A percentile compares a stretch with the other conserved stretches of the same genome.
Conservation (phyloP, 768 basidiomycete genomes). For the Cubamyces lactineus region DNA sequence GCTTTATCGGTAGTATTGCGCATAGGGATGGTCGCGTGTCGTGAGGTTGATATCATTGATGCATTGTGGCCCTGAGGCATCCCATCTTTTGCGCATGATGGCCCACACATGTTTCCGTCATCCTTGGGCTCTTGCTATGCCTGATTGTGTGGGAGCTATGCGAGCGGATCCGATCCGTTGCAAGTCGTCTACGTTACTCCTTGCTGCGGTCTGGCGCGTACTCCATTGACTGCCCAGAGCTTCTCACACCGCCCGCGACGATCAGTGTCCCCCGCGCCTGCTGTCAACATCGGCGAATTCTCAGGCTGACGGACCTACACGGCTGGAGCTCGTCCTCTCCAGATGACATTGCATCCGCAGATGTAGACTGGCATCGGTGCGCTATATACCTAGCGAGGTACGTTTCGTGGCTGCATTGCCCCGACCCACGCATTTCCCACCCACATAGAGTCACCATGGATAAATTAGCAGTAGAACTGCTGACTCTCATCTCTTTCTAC, state of each 20-base stretch:
- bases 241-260: neutral
- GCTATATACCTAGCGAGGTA: neutral
- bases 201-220: neutral
- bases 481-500: constrained; percentile 20
- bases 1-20: neutral
- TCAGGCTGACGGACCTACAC: neutral
- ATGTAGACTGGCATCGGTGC: neutral
- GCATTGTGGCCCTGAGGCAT: neutral
- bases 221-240: neutral
- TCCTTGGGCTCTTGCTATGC: neutral
- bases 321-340: neutral
- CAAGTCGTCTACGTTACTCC: neutral
- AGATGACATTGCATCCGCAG: neutral
- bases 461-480: constrained; percentile 21
- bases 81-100: neutral
- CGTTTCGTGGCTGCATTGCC: neutral
- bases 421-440: neutral
- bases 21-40: no score
- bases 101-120: constrained; percentile 1
- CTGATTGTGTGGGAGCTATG: neutral
- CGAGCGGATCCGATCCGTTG: neutral
- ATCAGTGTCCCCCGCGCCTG: neutral
- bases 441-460: constrained; percentile 10
- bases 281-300: neutral
- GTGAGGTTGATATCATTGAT: neutral